Percentiles rank a stretch among this genome's conserved stretches.
These are phyloP conservation scores for Aegilops umbellulata DNA, from an alignment of 176 grass and related monocot species.

Conservation along the genomic window DNA sequence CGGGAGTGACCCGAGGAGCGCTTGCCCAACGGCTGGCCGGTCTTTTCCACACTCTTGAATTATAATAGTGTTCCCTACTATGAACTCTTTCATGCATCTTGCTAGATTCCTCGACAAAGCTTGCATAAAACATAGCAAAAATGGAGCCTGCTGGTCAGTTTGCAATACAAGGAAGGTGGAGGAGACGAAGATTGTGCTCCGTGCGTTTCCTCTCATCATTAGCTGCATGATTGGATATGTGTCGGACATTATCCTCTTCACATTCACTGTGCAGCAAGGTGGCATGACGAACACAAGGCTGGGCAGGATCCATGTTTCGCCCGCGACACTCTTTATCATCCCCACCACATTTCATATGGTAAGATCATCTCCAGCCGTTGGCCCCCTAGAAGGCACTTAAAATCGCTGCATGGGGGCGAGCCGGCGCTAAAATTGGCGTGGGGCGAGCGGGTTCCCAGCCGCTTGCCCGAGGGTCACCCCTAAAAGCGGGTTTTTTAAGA, in stretches of 20 bases:
- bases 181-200: constrained; percentile 56
- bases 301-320: constrained; percentile 44
- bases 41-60: too few relatives aligned
- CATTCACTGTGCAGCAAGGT: constrained; percentile 61
- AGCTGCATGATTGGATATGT: constrained; percentile 46
- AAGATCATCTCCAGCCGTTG: too few relatives aligned
- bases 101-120: constrained; percentile 65
- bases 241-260: constrained; percentile 33
- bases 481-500: too few relatives aligned
- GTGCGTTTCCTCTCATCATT: constrained; percentile 50
- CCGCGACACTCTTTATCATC: constrained; percentile 54
- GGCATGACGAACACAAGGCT: constrained; percentile 56
- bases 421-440: too few relatives aligned
- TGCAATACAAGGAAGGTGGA: constrained; percentile 48
- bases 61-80: background rate
- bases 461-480: too few relatives aligned
- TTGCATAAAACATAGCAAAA: constrained; percentile 38
- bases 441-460: too few relatives aligned
- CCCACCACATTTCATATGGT: constrained; percentile 50
- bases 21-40: too few relatives aligned
- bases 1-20: too few relatives aligned
- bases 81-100: background rate
- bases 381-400: too few relatives aligned
- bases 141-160: constrained; percentile 50
- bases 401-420: too few relatives aligned